Conservation (phyloP, 2,329 filamentous ascomycete species). For the Didymella exigua region DNA sequence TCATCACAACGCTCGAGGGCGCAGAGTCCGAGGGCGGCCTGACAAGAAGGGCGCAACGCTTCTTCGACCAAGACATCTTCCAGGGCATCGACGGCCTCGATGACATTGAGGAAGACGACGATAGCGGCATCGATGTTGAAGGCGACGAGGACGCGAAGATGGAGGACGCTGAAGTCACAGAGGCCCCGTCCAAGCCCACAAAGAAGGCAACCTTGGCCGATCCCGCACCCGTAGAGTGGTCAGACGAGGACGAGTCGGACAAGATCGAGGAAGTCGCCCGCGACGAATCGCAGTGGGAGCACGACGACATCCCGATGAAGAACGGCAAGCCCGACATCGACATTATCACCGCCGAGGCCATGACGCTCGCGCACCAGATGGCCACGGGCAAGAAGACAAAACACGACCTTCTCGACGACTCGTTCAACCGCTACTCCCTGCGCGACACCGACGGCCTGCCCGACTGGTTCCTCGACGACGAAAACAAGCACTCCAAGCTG, state of each 20-base stretch:
- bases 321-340: constrained; percentile 82
- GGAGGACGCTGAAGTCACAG: constrained; percentile 18
- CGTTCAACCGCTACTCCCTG: constrained; percentile 91
- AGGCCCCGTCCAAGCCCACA: constrained; percentile 23
- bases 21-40: constrained; percentile 62
- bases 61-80: constrained; percentile 96
- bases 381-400: constrained; percentile 83
- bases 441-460: constrained; percentile 90
- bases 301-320: constrained; percentile 65
- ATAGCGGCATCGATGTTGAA: constrained; percentile 49
- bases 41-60: constrained; percentile 83
- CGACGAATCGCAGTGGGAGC: constrained; percentile 67
- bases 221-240: constrained; percentile 40
- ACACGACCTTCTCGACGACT: constrained; percentile 83
- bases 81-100: constrained; percentile 74
- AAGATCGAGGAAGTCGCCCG: constrained; percentile 69
- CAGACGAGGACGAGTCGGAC: constrained; percentile 48
- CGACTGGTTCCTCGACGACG: constrained; percentile 98
- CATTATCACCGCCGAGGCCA: constrained; percentile 98
- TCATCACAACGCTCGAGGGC: constrained; percentile 68
- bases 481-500: constrained; percentile 78
- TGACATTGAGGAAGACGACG: constrained; percentile 58
- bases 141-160: constrained; percentile 38
- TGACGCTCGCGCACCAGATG: constrained; percentile 93
- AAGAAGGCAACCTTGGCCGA: constrained; percentile 25